Conservation (phyloP, 805 yeast species). For the Komagataella ulmi region DNA sequence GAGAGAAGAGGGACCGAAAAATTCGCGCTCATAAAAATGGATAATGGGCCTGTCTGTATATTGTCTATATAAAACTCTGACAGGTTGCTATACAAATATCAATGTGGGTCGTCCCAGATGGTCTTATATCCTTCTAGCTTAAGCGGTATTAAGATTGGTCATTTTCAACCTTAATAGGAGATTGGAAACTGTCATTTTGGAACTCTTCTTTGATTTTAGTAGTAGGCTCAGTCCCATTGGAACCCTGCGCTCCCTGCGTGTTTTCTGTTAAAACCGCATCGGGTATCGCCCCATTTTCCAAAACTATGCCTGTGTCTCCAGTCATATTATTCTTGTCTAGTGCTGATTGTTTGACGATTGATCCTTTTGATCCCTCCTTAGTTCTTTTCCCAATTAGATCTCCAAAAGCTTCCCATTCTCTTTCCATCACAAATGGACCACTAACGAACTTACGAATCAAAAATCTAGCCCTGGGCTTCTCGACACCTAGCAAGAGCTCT, state of each 20-base stretch:
- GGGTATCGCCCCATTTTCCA: not conserved
- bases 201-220: not conserved
- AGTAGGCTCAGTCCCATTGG: not conserved
- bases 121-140: no score
- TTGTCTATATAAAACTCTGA: no score
- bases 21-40: not conserved
- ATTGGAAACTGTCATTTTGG: not conserved
- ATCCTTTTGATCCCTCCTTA: not conserved
- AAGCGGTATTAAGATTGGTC: not conserved
- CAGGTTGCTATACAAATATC: no score
- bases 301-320: not conserved
- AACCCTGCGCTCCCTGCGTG: not conserved
- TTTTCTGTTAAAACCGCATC: not conserved
- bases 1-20: not conserved
- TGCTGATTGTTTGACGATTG: not conserved
- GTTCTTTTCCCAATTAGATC: not conserved
- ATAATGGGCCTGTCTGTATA: no score
- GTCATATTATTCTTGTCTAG: not conserved
- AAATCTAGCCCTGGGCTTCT: not conserved
- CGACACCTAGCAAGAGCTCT: not conserved
- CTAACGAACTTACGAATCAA: not conserved
- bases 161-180: not conserved
- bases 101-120: not conserved
- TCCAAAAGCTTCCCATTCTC: constrained; percentile 1
- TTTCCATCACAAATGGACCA: constrained; percentile 1